Conservation (phyloP, 805 yeast genomes). For the Yamadazyma kitorensis region DNA sequence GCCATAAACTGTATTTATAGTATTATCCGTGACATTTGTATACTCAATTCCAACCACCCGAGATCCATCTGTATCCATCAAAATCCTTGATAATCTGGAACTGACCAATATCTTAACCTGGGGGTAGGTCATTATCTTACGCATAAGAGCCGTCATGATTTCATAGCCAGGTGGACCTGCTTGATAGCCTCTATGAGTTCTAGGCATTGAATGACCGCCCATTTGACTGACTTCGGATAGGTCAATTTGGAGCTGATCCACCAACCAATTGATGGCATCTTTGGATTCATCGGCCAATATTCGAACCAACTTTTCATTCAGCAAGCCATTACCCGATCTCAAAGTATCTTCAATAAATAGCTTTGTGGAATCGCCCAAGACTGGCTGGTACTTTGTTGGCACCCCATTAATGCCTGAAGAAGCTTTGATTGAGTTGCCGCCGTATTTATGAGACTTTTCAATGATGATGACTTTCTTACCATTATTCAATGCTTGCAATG, state of each 20-base stretch:
- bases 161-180: conserved; percentile 60
- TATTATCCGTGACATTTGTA: conserved; percentile 11
- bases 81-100: conserved; percentile 15
- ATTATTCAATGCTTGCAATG: conserved; percentile 33
- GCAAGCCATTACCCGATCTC: conserved; percentile 30
- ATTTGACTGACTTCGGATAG: conserved; percentile 29
- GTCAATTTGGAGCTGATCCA: conserved; percentile 23
- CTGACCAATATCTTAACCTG: conserved; percentile 18
- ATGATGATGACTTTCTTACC: conserved; percentile 43
- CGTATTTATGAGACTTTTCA: conserved; percentile 48
- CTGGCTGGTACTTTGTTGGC: conserved; percentile 26
- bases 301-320: conserved; percentile 22
- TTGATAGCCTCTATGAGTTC: conserved; percentile 40
- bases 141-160: conserved; percentile 46
- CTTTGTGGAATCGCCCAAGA: conserved; percentile 23
- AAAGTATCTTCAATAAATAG: conserved; percentile 29
- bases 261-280: conserved; percentile 33
- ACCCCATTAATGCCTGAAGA: conserved; percentile 58
- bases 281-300: conserved; percentile 24
- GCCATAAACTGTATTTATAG: conserved; percentile 7
- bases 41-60: conserved; percentile 45
- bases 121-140: conserved; percentile 30
- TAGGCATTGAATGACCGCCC: conserved; percentile 40
- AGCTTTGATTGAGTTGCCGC: conserved; percentile 62
- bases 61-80: conserved; percentile 23